phyloP scores from a whole-genome alignment of 2,329 filamentous ascomycete species.

The Sclerotinia trifoliorum region DNA sequence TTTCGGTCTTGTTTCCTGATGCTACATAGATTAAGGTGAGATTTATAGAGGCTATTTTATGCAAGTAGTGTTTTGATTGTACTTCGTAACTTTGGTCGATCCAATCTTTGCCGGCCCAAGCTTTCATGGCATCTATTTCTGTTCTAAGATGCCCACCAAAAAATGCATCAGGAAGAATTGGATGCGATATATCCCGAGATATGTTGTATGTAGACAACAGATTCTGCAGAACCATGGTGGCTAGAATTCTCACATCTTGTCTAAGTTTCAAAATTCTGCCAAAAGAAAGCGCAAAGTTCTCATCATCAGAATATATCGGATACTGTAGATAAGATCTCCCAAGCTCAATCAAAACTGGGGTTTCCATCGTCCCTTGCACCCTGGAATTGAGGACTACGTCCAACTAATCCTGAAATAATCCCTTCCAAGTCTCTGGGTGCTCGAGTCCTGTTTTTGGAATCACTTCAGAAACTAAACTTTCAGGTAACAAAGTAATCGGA shows the following conservation, averaged over 20 bases:
- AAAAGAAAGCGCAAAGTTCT: conserved; percentile 29
- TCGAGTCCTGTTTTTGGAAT: background rate
- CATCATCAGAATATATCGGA: conserved; percentile 29
- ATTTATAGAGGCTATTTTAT: conserved; percentile 36
- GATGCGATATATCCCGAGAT: conserved; percentile 15
- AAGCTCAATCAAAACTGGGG: conserved; percentile 28
- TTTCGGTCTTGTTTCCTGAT: conserved; percentile 43
- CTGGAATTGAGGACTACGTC: background rate
- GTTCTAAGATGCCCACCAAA: conserved; percentile 35
- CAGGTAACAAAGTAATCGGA: conserved; percentile 9
- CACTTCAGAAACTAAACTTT: background rate
- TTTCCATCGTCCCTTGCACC: background rate
- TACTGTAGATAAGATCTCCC: conserved; percentile 33
- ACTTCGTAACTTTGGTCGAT: conserved; percentile 32
- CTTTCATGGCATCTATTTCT: conserved; percentile 32
- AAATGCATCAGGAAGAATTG: conserved; percentile 25
- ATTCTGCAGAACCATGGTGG: conserved; percentile 29
- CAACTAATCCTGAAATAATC: conserved; percentile 1
- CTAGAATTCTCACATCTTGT: conserved; percentile 29
- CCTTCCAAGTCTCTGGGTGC: conserved; percentile 4
- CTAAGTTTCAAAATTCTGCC: conserved; percentile 34
- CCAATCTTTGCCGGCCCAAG: conserved; percentile 25
- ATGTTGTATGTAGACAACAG: conserved; percentile 24
- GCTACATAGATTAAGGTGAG: conserved; percentile 45
- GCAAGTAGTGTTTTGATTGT: conserved; percentile 42